Evolutionary conservation across 768 basidiomycete species (phyloP), one percentile per base, ranked within the genome.

Genomic region (Rhodocollybia butyracea): DNA sequence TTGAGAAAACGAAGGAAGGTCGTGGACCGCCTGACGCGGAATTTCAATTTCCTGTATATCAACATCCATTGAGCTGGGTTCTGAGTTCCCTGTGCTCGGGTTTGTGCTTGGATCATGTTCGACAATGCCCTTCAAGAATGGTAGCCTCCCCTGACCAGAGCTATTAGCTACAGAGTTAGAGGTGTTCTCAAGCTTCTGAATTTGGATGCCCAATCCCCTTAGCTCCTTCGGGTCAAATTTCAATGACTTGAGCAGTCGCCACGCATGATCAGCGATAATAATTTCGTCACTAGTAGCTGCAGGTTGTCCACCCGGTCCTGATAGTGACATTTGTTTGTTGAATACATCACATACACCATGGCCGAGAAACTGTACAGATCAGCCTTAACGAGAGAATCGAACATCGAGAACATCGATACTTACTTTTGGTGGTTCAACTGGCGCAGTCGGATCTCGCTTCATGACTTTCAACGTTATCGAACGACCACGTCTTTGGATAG

Each of bases 341-440:
- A 86, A 92, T 1, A 82, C 75, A 53, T 93, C 86, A 64, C 93
- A 96, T 3, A 79, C 70, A 11, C 96, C 95, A 63, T 97, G 95
- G 0, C 96, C 95, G 63, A 98, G 79, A 62, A 95, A 96, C 92
- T 94, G 61, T 2, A 57, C 1, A 34, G 54, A 22, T 4, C 42
- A 11, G 57, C 51, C 24, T 54, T 48, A 53, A n/a, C n/a, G 32
- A 38, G 38, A 56, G 26, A 46, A 27, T 13, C 27, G 40, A 8
- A 45, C 7, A 4, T n/a, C n/a, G n/a, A n/a, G n/a, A 41, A n/a
- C 12, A 27, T 46, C 15, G 15, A 48, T 8, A 36, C 13, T 12
- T 58, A 93, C 93, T 80, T 99, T 98, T 0, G 96, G 88, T 21
- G 89, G 80, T 62, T 98, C 97, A 13, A 89, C 75, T 0, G 97